Evolutionary conservation across 2,329 filamentous ascomycete species (phyloP).

Genomic region (Colletotrichum chrysophilum): DNA sequence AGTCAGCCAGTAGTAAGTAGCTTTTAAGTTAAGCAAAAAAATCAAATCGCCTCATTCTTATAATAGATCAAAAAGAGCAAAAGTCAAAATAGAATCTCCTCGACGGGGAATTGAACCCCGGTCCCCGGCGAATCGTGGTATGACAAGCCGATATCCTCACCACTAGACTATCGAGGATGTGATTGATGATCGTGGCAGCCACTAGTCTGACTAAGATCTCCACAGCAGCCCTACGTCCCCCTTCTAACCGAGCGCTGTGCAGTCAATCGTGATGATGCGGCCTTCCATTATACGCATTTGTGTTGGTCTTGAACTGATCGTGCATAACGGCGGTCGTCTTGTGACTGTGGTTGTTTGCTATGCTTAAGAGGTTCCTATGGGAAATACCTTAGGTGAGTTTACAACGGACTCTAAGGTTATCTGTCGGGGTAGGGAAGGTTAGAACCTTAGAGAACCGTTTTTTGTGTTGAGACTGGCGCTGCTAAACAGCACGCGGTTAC

Average conservation of each 20-base stretch:
- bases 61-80: not conserved
- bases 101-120: constrained; percentile 22
- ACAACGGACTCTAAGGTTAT: not conserved
- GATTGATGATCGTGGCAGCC: too few relatives aligned
- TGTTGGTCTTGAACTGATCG: not conserved
- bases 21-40: too few relatives aligned
- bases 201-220: not conserved
- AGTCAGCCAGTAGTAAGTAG: too few relatives aligned
- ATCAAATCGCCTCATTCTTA: rapidly evolving
- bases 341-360: not conserved
- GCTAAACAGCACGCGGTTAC: not conserved
- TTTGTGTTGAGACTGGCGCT: not conserved
- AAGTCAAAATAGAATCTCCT: not conserved
- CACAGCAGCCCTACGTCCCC: not conserved
- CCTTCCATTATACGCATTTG: not conserved
- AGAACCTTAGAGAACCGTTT: not conserved
- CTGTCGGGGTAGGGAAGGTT: not conserved
- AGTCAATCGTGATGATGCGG: not conserved
- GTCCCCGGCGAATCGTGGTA: constrained; percentile 13
- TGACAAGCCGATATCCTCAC: constrained; percentile 23
- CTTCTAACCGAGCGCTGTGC: not conserved
- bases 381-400: not conserved
- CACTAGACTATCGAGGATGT: constrained; percentile 21
- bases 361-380: not conserved
- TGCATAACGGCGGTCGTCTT: not conserved